A percentile compares a stretch with the other conserved stretches of the same genome.
Conservation (phyloP, 129 eudicot species). For the Calendula officinalis region DNA sequence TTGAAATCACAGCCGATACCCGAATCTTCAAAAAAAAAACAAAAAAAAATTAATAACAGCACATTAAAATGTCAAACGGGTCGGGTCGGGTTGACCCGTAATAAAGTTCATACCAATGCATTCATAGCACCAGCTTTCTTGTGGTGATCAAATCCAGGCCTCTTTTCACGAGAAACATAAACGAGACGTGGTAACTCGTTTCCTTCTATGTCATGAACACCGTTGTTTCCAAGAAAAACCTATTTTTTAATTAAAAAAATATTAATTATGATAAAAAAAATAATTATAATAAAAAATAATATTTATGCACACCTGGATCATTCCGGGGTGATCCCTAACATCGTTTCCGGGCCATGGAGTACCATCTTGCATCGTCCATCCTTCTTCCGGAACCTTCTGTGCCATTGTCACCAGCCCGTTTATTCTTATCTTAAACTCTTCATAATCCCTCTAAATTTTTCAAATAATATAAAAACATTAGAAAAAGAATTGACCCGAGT, state of each 20-base stretch:
- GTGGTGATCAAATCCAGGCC: slow-evolving; percentile 94
- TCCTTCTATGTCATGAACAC: slow-evolving; percentile 82
- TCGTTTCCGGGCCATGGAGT: slow-evolving; percentile 94
- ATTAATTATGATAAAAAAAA: not conserved
- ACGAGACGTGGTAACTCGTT: slow-evolving; percentile 81
- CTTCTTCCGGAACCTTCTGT: slow-evolving; percentile 90
- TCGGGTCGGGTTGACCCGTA: too few relatives aligned
- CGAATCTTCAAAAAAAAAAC: slow-evolving; percentile 43
- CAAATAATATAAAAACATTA: slow-evolving; percentile 11
- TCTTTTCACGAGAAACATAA: slow-evolving; percentile 94
- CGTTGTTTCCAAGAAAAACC: slow-evolving; percentile 82
- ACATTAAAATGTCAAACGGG: not conserved
- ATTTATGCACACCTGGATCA: slow-evolving; percentile 66
- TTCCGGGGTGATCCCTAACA: slow-evolving; percentile 96
- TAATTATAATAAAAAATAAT: not conserved
- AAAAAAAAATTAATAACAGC: slow-evolving; percentile 9
- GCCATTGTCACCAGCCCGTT: slow-evolving; percentile 89
- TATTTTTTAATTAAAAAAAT: not conserved
- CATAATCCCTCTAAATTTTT: slow-evolving; percentile 75
- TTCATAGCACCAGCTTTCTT: slow-evolving; percentile 97
- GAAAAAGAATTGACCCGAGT: not conserved
- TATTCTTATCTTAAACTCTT: slow-evolving; percentile 81
- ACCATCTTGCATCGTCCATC: slow-evolving; percentile 98
- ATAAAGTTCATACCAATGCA: slow-evolving; percentile 63
- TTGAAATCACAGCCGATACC: slow-evolving; percentile 81